phyloP scores from a whole-genome alignment of 148 eudicot genomes.

The Vaccinium corymbosum region DNA sequence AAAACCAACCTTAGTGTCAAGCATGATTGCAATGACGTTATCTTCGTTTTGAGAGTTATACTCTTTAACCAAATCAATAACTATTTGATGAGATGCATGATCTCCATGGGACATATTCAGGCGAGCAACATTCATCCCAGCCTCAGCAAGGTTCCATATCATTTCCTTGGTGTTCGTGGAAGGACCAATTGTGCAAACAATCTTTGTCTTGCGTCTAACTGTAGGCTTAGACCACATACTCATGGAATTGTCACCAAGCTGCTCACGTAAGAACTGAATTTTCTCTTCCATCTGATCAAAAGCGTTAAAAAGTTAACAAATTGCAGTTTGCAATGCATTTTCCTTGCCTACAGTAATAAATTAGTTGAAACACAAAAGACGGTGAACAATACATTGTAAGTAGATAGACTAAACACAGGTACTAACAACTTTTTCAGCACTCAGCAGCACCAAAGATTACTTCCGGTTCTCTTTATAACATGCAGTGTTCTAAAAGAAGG shows the following conservation, averaged over 20 bases:
- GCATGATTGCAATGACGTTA: constrained; percentile 96
- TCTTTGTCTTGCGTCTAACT: constrained; percentile 79
- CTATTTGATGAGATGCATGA: constrained; percentile 94
- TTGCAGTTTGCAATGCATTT: not conserved
- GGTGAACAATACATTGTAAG: not conserved
- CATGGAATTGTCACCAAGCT: constrained; percentile 42
- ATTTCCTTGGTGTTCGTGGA: constrained; percentile 85
- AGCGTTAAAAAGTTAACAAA: not conserved
- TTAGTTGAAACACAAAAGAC: not conserved
- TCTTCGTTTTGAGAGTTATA: constrained; percentile 85
- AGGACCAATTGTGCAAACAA: constrained; percentile 97
- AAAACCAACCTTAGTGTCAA: constrained; percentile 76
- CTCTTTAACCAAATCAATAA: constrained; percentile 92
- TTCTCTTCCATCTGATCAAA: constrained; percentile 46
- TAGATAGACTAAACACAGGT: not conserved
- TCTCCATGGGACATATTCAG: constrained; percentile 98
- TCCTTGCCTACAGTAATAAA: not conserved
- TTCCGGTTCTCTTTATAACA: not conserved
- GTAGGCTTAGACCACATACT: constrained; percentile 74
- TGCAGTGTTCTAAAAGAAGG: too few relatives aligned
- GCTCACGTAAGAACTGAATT: constrained; percentile 42
- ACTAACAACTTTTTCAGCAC: not conserved
- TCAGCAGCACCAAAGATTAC: not conserved
- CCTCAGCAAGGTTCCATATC: constrained; percentile 98
- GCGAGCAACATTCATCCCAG: constrained; percentile 97